These are phyloP conservation scores for Aspergillus sp. DNA, from an alignment of 2,329 filamentous ascomycete species.

Conservation along the genomic window DNA sequence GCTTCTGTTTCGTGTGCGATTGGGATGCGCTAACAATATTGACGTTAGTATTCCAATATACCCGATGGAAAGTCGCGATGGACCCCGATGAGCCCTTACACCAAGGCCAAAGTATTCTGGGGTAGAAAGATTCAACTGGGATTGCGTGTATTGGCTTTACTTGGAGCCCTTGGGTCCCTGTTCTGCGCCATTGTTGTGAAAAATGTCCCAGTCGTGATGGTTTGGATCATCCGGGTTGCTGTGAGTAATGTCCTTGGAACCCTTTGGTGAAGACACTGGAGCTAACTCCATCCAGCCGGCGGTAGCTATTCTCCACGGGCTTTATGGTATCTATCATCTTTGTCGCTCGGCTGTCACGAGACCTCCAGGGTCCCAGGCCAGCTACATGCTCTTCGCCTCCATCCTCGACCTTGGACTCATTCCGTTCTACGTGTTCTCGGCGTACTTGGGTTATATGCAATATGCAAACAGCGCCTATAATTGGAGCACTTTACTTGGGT, in stretches of 20 bases:
- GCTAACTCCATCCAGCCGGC: constrained; percentile 58
- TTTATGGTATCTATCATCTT: constrained; percentile 82
- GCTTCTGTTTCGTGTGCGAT: background rate
- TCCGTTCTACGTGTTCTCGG: constrained; percentile 62
- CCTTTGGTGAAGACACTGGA: background rate
- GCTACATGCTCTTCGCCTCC: constrained; percentile 82
- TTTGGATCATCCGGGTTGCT: constrained; percentile 74
- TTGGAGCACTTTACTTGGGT: constrained; percentile 69
- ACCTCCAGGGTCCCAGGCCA: constrained; percentile 76
- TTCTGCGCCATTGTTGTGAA: constrained; percentile 75
- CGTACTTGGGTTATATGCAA: constrained; percentile 54
- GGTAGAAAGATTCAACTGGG: constrained; percentile 67
- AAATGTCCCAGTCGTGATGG: constrained; percentile 61
- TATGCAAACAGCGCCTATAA: constrained; percentile 41
- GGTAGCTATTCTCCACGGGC: constrained; percentile 67
- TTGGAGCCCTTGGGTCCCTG: constrained; percentile 69
- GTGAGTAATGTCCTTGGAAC: constrained; percentile 50
- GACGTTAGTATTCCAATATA: constrained; percentile 50
- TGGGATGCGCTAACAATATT: constrained; percentile 1
- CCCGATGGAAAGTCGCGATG: constrained; percentile 61
- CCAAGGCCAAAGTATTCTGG: constrained; percentile 69
- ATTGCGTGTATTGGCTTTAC: constrained; percentile 65
- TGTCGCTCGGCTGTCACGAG: constrained; percentile 67
- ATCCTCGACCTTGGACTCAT: constrained; percentile 68
- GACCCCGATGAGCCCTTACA: constrained; percentile 66